phyloP scores from a whole-genome alignment of 306 rosid species.

The Glycyrrhiza uralensis region DNA sequence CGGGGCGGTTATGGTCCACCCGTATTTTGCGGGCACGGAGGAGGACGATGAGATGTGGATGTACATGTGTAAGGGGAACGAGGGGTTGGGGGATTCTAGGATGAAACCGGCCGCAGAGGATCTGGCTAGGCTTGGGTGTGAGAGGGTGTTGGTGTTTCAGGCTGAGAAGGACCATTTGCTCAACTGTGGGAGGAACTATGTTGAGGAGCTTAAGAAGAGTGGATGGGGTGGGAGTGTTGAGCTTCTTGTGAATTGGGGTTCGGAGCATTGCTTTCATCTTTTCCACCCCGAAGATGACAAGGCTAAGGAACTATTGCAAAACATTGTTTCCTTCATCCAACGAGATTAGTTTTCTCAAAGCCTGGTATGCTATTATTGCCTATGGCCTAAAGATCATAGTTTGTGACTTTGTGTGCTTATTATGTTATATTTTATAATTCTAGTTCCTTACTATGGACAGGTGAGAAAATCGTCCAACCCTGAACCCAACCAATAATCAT shows the following conservation, averaged over 20 bases:
- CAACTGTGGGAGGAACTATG: constrained; percentile 26
- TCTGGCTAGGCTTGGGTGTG: constrained; percentile 38
- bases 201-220: constrained; percentile 40
- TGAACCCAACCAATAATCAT: too few relatives aligned
- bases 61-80: constrained; percentile 40
- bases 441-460: too few relatives aligned
- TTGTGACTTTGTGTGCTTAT: too few relatives aligned
- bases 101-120: constrained; percentile 46
- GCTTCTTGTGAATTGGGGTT: constrained; percentile 36
- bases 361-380: too few relatives aligned
- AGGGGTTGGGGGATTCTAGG: constrained; percentile 36
- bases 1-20: constrained; percentile 42
- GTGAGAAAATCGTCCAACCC: too few relatives aligned
- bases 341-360: not conserved
- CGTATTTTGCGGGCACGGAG: constrained; percentile 37
- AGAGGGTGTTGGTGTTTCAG: constrained; percentile 36
- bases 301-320: constrained; percentile 30
- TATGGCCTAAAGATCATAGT: too few relatives aligned
- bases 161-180: constrained; percentile 54
- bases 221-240: constrained; percentile 51
- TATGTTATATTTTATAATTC: too few relatives aligned
- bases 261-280: constrained; percentile 42
- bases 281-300: not conserved
- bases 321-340: constrained; percentile 35
- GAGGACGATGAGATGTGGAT: constrained; percentile 43